Base-by-base conservation (phyloP, 148 eudicot genomes). In the Gaultheria prostrata region DNA sequence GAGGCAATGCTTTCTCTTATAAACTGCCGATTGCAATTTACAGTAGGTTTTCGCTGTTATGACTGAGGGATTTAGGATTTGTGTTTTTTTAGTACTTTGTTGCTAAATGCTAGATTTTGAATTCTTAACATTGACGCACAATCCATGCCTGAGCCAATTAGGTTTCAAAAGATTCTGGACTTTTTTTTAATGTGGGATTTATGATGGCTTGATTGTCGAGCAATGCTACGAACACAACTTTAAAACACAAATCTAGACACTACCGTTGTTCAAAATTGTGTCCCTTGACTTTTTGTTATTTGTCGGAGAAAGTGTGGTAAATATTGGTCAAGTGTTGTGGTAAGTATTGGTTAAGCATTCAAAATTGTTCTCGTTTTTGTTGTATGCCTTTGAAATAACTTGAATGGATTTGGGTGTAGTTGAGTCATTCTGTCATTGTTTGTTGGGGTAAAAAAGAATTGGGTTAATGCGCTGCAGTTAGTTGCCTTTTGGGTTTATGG, bases 1-100 rank as follows among this genome's bases (percentile, higher is more conserved):
- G 30, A 85, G 93, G 97, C 91, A 87, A 79, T 51, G 54, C 57
- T 57, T 85, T 76, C 24, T 6, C 11, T 59, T 21, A 59, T 74
- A 39, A 45, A 0, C 59, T 14, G 12, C 28, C 24, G 24, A 57
- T 35, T 46, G 32, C 21, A 14, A 45, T 10, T 30, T 39, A 39
- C 43, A 39, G 61, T 24, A 35, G 30, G 65, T 10, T 26, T 46
- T 26, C 28, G 39, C 20, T 80, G 82, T 28, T 80, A 17, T 17
- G 43, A 49, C 46, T 73, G 26, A 57, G 30, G 84, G 67, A 56
- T 74, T 45, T 24, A 32, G 77, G 70, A 28, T 84, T 85, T 24
- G 6, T 46, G 71, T 50, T 57, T 53, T 84, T 53, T 28, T 50
- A 57, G 33, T 50, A 39, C 6, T 5, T 39, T 5, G 4, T 39